Base-by-base conservation (phyloP, 305 asterid species). In the Fraxinus latifolia region DNA sequence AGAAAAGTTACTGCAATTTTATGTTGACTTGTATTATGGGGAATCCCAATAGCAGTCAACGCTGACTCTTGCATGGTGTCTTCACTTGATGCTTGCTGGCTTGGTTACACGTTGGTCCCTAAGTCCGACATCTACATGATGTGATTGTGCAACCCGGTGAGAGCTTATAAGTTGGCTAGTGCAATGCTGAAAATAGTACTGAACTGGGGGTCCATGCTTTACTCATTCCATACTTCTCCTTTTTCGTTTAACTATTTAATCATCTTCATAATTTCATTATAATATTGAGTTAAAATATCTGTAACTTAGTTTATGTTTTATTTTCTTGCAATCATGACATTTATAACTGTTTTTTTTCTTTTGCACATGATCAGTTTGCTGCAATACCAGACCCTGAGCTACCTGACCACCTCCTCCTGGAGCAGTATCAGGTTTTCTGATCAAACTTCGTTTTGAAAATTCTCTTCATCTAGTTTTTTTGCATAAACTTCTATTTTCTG, bases 351-450 rank as follows among this genome's bases (percentile, higher is more conserved):
- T 12, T 9, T 76, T 60, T 77, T 77, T 74, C 37, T 9, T 77
- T 82, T 77, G 12, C 39, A 25, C 74, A 3, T 79, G 90, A 36
- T 79, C 90, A 96, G 98, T 96, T 95, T 90, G 97, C 89, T 89
- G 93, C 90, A 82, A 81, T 88, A 80, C 84, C 88, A 17, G 99
- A 96, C 87, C 98, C 98, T 58, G 99, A 96, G 88, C 96, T 95
- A 81, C 97, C 98, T 21, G 98, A 92, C 82, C 98, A 91, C 91
- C 93, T 92, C 78, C 97, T 96, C 84, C 92, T 96, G 85, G 98
- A 96, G 84, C 98, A 95, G 86, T 93, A 95, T 90, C 98, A 96
- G 98, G 99, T 93, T 78, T 83, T 83, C 83, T 65, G 25, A 39
- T 77, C 50, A n/a, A 70, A 70, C 74, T 83, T 81, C 14, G 25